Conservation (phyloP, 2,329 filamentous ascomycete genomes). For the Aspergillus sp. region DNA sequence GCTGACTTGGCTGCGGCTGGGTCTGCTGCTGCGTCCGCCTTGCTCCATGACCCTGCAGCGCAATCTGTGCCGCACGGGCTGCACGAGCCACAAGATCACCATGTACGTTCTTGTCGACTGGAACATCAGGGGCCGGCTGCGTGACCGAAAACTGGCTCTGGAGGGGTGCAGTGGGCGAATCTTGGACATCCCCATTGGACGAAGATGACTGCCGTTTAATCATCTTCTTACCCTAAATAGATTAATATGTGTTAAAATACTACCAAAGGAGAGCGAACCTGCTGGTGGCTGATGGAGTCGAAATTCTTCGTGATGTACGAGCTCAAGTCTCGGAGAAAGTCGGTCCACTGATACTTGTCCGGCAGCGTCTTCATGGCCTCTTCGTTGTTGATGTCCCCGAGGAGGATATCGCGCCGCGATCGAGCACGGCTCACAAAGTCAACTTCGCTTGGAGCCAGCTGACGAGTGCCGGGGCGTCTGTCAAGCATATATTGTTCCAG, state of each 20-base stretch:
- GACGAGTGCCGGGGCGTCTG: constrained; percentile 45
- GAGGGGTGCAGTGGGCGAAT: constrained; percentile 28
- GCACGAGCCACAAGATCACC: constrained; percentile 40
- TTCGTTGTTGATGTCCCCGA: constrained; percentile 44
- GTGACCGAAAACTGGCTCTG: constrained; percentile 35
- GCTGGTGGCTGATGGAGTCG: constrained; percentile 42
- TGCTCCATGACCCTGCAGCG: constrained; percentile 35
- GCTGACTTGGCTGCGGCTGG: constrained; percentile 19
- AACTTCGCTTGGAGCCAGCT: constrained; percentile 49
- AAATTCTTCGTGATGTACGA: constrained; percentile 51
- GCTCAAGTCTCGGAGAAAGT: constrained; percentile 52
- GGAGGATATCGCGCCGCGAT: constrained; percentile 48
- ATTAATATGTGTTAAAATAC: too few relatives aligned
- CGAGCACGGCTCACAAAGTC: constrained; percentile 50
- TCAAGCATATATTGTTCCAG: constrained; percentile 46
- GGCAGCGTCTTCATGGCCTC: constrained; percentile 43
- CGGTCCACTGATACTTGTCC: constrained; percentile 54
- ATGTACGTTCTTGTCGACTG: constrained; percentile 31
- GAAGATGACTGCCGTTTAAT: constrained; percentile 29
- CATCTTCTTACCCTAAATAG: constrained; percentile 28
- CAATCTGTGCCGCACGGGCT: constrained; percentile 40
- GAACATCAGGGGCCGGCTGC: constrained; percentile 30
- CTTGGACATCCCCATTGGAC: constrained; percentile 28
- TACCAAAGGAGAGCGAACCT: constrained; percentile 21
- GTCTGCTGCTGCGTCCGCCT: constrained; percentile 27